These are phyloP conservation scores for Lagerstroemia speciosa DNA, from an alignment of 345 rosid species.

Conservation along the genomic window DNA sequence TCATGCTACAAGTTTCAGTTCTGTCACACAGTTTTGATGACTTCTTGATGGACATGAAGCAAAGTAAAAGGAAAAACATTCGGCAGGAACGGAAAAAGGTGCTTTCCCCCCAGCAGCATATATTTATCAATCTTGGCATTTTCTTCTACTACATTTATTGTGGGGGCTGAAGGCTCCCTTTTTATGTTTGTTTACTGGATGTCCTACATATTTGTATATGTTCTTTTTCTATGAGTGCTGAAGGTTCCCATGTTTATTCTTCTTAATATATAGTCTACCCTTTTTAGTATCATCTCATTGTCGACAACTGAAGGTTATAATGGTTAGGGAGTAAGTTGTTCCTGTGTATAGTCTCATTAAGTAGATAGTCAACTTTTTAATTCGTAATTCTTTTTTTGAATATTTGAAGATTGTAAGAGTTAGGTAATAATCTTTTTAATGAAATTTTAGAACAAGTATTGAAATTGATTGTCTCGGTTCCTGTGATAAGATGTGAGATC, in stretches of 20 bases:
- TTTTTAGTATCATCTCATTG: no score
- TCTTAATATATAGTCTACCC: no score
- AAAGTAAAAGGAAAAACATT: conserved; percentile 79
- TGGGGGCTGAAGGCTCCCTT: neutral
- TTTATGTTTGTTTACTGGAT: neutral
- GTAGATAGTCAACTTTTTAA: neutral
- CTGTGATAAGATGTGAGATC: neutral
- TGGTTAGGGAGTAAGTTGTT: no score
- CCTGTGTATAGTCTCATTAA: neutral
- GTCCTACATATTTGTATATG: neutral
- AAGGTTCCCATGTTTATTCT: no score
- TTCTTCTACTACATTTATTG: neutral
- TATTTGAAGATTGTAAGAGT: neutral
- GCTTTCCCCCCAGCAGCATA: conserved; percentile 2
- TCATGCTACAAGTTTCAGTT: conserved; percentile 11
- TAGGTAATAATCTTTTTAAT: neutral
- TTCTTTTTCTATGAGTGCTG: neutral
- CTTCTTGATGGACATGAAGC: conserved; percentile 93
- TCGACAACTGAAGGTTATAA: no score
- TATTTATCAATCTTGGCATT: neutral
- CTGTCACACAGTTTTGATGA: conserved; percentile 67
- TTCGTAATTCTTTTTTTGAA: neutral
- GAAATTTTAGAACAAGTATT: neutral
- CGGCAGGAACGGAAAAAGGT: conserved; percentile 97
- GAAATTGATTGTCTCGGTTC: neutral